These are phyloP conservation scores for Leishmania braziliensis DNA, from an alignment of 208 protist genomes.

Conservation along the genomic window DNA sequence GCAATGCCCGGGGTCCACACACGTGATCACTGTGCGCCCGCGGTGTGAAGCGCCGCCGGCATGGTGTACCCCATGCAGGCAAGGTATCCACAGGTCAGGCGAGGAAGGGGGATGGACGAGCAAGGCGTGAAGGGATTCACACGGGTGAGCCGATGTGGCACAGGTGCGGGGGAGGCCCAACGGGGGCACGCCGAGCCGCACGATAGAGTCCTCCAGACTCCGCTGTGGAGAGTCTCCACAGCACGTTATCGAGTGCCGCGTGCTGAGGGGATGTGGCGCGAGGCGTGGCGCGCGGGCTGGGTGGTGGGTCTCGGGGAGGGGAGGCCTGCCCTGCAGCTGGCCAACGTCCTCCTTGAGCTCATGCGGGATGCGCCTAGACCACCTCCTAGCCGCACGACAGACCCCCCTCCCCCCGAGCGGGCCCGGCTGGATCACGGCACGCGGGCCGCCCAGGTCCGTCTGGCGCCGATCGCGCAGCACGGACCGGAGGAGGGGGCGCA, in stretches of 20 bases:
- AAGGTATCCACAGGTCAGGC: no score
- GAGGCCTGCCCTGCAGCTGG: background rate
- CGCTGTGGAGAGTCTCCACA: background rate
- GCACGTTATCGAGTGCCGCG: background rate
- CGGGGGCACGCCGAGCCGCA: no score
- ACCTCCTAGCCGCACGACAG: background rate
- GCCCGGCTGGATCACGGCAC: background rate
- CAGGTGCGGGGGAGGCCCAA: no score
- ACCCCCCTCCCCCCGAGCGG: background rate
- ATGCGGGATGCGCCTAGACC: background rate
- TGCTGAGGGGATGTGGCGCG: no score
- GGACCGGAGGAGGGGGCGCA: background rate
- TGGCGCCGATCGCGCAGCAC: background rate
- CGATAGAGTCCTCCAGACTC: no score
- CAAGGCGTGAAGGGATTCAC: no score
- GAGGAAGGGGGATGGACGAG: no score
- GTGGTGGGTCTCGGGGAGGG: no score
- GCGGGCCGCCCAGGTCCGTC: background rate
- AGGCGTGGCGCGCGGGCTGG: no score
- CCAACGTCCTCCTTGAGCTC: background rate
- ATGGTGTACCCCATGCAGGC: background rate
- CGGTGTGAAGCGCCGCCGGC: background rate
- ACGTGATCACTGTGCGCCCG: background rate
- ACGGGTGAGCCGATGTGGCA: no score
- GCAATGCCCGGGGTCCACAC: background rate